phyloP scores from a whole-genome alignment of 1,284 basidiomycete genomes.

The Sanghuangporus weigelae region DNA sequence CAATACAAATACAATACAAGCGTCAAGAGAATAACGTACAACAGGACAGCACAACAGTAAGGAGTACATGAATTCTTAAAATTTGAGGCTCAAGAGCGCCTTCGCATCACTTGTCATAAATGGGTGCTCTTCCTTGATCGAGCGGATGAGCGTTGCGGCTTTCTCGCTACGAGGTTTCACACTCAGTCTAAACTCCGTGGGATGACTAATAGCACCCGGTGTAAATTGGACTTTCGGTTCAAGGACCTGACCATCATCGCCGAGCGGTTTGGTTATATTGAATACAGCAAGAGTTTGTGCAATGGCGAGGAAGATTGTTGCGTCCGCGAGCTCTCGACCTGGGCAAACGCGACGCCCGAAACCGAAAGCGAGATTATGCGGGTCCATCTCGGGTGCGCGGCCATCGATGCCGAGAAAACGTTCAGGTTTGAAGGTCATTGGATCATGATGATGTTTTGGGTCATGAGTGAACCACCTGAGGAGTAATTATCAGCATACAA shows the following conservation, averaged over 20 bases:
- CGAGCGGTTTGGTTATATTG: constrained; percentile 16
- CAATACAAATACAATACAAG: too few relatives aligned
- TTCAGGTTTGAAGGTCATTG: constrained; percentile 19
- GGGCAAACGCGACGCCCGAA: constrained; percentile 18
- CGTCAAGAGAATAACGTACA: neutral
- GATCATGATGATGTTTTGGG: constrained; percentile 11
- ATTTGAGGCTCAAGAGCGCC: neutral
- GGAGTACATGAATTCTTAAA: neutral
- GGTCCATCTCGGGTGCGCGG: constrained; percentile 13
- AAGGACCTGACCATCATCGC: constrained; percentile 13
- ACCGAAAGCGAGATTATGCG: constrained; percentile 10
- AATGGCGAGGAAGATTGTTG: constrained; percentile 20
- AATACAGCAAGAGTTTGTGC: constrained; percentile 21
- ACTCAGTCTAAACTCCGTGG: neutral
- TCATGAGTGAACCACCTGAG: constrained; percentile 17
- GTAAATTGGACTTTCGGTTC: constrained; percentile 19
- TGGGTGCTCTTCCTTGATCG: constrained; percentile 16
- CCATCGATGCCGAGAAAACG: constrained; percentile 17
- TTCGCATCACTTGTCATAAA: constrained; percentile 6
- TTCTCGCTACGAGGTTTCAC: constrained; percentile 12
- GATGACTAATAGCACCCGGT: constrained; percentile 19
- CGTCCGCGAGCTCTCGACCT: constrained; percentile 19
- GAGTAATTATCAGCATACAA: neutral
- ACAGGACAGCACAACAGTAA: neutral
- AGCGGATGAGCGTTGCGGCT: constrained; percentile 9